Evolutionary conservation across 768 basidiomycete genomes (phyloP).

Genomic region (Mrakia hoshinonis): DNA sequence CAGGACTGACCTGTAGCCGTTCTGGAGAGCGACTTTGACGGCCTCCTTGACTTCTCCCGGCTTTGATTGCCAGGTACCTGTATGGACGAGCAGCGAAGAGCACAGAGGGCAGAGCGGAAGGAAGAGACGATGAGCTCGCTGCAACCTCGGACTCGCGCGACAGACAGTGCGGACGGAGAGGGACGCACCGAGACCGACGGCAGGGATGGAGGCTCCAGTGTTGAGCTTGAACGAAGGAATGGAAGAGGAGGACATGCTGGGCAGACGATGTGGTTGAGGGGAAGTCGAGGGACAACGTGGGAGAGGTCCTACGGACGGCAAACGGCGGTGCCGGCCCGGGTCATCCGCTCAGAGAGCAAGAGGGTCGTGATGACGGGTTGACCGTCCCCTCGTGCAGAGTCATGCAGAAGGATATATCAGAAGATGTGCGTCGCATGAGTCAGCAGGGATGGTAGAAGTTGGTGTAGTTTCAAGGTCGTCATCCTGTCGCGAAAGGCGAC

Average conservation of each 20-base stretch:
- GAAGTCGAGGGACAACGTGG: too few relatives aligned
- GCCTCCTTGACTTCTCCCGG: constrained; percentile 65
- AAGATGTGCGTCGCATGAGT: too few relatives aligned
- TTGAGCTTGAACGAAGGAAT: constrained; percentile 20
- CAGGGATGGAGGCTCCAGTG: constrained; percentile 52
- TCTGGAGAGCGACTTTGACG: constrained; percentile 62
- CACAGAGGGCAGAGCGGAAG: constrained; percentile 37
- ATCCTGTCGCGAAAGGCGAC: too few relatives aligned
- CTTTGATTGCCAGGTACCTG: constrained; percentile 7
- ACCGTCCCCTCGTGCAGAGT: too few relatives aligned
- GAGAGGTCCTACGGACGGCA: too few relatives aligned
- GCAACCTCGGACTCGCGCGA: too few relatives aligned
- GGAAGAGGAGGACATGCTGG: neutral
- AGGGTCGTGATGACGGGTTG: too few relatives aligned
- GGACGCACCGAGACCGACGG: constrained; percentile 54
- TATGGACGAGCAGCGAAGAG: neutral
- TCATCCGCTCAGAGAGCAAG: too few relatives aligned
- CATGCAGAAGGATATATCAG: too few relatives aligned
- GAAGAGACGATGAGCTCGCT: neutral
- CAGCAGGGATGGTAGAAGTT: too few relatives aligned
- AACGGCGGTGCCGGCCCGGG: too few relatives aligned
- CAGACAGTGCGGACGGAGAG: neutral
- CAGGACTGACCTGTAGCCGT: constrained; percentile 58
- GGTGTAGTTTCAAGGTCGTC: too few relatives aligned
- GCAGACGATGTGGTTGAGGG: neutral